Evolutionary conservation across 2,329 filamentous ascomycete species (phyloP).

Genomic region (Trichoderma sp.): DNA sequence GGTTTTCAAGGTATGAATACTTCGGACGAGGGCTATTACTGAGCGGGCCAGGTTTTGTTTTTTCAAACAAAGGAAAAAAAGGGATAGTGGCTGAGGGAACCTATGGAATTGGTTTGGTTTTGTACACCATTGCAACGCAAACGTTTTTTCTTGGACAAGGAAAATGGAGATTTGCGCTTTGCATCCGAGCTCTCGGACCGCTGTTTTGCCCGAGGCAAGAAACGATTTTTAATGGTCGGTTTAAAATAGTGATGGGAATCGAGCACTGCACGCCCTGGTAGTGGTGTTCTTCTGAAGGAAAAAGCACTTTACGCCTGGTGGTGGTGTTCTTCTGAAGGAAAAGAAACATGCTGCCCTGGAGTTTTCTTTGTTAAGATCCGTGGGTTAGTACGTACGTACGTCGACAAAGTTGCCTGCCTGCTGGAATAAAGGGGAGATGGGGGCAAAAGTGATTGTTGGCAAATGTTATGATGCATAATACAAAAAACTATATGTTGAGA

Average conservation of each 20-base stretch:
- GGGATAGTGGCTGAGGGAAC: background rate
- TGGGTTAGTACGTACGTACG: background rate
- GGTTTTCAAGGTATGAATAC: slow-evolving; percentile 10
- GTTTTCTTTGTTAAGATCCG: background rate
- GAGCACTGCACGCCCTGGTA: background rate
- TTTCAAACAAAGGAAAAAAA: background rate
- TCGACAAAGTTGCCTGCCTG: background rate
- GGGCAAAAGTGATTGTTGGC: background rate
- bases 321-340: background rate
- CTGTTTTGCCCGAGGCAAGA: background rate
- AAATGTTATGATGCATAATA: slow-evolving; percentile 6
- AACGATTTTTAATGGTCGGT: background rate
- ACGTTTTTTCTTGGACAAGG: slow-evolving; percentile 13
- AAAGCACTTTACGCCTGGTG: background rate
- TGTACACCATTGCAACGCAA: slow-evolving; percentile 15
- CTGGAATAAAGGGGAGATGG: background rate
- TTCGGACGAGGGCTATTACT: slow-evolving; percentile 5
- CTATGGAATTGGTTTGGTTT: slow-evolving; percentile 10
- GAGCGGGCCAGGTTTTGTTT: background rate
- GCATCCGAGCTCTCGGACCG: background rate
- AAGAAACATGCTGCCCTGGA: background rate
- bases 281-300: background rate
- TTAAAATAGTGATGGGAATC: background rate
- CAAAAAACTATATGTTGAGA: background rate
- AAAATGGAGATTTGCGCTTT: background rate